A percentile compares a stretch with the other conserved stretches of the same genome.
Conservation (phyloP, 2,329 filamentous ascomycete species). For the Ophiostoma angusticollis region DNA sequence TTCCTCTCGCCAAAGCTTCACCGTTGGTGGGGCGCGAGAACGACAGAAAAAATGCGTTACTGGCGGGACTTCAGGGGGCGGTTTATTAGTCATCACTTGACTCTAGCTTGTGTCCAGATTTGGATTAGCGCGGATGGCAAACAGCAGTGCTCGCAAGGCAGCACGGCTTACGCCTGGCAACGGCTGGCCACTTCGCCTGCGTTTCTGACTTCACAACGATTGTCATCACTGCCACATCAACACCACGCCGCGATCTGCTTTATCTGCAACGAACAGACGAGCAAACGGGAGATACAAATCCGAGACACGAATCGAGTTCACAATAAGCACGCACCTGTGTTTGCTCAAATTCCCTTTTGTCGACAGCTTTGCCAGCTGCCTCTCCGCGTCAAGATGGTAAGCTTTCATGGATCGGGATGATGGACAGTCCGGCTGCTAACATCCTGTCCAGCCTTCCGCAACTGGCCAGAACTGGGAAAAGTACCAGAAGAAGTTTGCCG, state of each 20-base stretch:
- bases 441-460: conserved; percentile 65
- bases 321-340: too few species aligned
- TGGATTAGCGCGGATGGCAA: too few species aligned
- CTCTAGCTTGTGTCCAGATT: too few species aligned
- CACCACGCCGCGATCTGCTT: neutral
- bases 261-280: too few species aligned
- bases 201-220: neutral
- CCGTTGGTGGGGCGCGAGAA: conserved; percentile 6
- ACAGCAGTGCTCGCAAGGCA: conserved; percentile 16
- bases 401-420: neutral
- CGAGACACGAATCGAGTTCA: too few species aligned
- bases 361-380: neutral
- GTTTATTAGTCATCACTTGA: too few species aligned
- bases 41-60: conserved; percentile 9
- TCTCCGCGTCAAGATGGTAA: too few species aligned
- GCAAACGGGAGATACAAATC: too few species aligned
- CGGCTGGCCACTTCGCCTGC: neutral
- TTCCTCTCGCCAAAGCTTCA: conserved; percentile 10
- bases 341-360: too few species aligned
- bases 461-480: conserved; percentile 96
- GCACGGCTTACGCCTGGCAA: conserved; percentile 13
- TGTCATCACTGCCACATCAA: neutral
- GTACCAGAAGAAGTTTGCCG: conserved; percentile 92
- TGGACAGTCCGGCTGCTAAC: conserved; percentile 7
- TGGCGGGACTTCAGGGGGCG: too few species aligned